phyloP scores from a whole-genome alignment of 2,329 filamentous ascomycete species.

The Cladosporium sp. region DNA sequence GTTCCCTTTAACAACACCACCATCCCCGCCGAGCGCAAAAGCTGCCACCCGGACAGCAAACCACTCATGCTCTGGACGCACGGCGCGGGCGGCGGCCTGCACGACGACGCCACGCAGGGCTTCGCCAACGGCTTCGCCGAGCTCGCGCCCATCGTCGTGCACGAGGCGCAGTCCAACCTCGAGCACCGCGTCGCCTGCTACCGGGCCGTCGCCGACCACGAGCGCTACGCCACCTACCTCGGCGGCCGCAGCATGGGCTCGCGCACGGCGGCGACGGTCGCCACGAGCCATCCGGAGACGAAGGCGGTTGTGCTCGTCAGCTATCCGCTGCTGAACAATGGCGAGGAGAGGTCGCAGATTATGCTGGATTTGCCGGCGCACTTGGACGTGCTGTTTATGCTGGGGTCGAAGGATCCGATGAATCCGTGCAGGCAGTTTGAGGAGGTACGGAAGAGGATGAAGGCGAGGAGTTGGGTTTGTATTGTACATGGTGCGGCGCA shows the following conservation, averaged over 20 bases:
- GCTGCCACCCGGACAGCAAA: not conserved
- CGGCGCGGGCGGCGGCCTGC: constrained; percentile 39
- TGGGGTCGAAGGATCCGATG: constrained; percentile 33
- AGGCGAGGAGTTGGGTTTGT: constrained; percentile 31
- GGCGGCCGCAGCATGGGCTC: constrained; percentile 42
- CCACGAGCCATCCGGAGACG: constrained; percentile 19
- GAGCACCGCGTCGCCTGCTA: constrained; percentile 33
- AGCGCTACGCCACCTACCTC: constrained; percentile 20
- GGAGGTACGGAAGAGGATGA: constrained; percentile 32
- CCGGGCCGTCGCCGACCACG: constrained; percentile 29
- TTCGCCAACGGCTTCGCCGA: constrained; percentile 35
- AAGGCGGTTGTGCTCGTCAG: constrained; percentile 33
- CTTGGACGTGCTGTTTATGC: constrained; percentile 35
- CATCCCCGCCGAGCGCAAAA: constrained; percentile 14
- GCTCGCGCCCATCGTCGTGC: constrained; percentile 25
- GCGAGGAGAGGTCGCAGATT: constrained; percentile 33
- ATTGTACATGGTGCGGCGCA: constrained; percentile 35
- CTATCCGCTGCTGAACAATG: constrained; percentile 33
- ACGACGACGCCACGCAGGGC: constrained; percentile 32
- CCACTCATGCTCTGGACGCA: constrained; percentile 38
- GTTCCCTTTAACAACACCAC: constrained; percentile 10
- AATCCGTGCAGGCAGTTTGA: constrained; percentile 28
- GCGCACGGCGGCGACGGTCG: constrained; percentile 36
- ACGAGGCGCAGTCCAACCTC: constrained; percentile 39
- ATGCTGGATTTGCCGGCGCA: constrained; percentile 29